Conservation (phyloP, 202 grass and related monocot species). For the Cymbopogon flexuosus region DNA sequence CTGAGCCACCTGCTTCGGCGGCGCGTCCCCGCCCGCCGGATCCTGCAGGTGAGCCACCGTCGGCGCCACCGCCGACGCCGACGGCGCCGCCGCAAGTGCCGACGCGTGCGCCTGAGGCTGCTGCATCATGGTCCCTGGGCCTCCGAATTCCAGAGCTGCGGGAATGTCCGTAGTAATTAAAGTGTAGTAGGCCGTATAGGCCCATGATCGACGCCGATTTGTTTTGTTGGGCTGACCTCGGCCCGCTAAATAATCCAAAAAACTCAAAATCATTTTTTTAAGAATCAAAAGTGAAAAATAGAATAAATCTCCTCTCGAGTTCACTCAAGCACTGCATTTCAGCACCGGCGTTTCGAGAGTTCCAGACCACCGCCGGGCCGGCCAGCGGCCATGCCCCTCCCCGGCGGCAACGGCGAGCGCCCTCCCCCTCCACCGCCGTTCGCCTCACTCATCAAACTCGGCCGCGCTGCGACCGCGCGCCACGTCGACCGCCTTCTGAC, state of each 20-base stretch:
- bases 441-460: constrained; percentile 34
- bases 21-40: constrained; percentile 45
- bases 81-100: not conserved
- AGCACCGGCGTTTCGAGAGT: constrained; percentile 15
- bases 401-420: constrained; percentile 11
- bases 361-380: not conserved
- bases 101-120: constrained; percentile 25
- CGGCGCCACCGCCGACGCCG: constrained; percentile 3
- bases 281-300: not conserved
- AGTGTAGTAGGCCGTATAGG: not conserved
- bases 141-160: not conserved
- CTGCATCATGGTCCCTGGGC: not conserved
- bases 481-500: constrained; percentile 30
- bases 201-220: not conserved
- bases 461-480: not conserved
- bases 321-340: not conserved
- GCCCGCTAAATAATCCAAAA: not conserved
- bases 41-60: constrained; percentile 20
- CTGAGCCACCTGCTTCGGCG: constrained; percentile 94
- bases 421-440: not conserved
- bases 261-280: no score
- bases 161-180: not conserved
- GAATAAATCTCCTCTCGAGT: not conserved
- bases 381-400: constrained; percentile 29
- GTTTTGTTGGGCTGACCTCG: not conserved